These are phyloP conservation scores for Solanum hybrid DNA, from an alignment of 305 asterid species.

Conservation along the genomic window DNA sequence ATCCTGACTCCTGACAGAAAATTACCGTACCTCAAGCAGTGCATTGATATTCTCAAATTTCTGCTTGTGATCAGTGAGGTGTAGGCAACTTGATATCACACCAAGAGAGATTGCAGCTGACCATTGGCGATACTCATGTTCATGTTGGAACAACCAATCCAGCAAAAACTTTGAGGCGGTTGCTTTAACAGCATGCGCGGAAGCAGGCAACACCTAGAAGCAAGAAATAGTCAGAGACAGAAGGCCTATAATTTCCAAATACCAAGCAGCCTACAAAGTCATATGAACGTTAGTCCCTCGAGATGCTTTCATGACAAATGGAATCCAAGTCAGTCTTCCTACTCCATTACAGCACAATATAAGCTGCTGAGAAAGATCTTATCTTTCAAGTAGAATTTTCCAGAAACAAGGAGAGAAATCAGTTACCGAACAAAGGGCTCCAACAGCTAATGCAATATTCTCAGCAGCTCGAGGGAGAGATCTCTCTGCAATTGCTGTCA, in stretches of 20 bases:
- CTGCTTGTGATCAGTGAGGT: conserved; percentile 78
- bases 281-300: background rate
- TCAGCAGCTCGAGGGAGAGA: conserved; percentile 85
- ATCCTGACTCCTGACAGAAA: background rate
- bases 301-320: background rate
- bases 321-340: too few relatives aligned
- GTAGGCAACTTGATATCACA: conserved; percentile 83
- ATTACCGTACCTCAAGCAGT: conserved; percentile 62
- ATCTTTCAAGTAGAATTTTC: background rate
- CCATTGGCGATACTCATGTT: conserved; percentile 93
- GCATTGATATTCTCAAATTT: conserved; percentile 61
- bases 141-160: conserved; percentile 73
- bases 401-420: background rate
- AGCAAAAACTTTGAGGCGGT: conserved; percentile 71
- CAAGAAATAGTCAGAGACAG: conserved; percentile 13
- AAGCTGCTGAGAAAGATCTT: background rate
- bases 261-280: background rate
- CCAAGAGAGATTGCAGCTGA: conserved; percentile 96
- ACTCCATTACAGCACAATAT: background rate
- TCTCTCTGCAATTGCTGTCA: conserved; percentile 54
- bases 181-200: conserved; percentile 59
- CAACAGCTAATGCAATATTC: conserved; percentile 79
- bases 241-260: background rate
- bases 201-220: conserved; percentile 66
- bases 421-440: conserved; percentile 80